phyloP scores from a whole-genome alignment of 495 filamentous ascomycete species.

The Pyronema omphalodes region DNA sequence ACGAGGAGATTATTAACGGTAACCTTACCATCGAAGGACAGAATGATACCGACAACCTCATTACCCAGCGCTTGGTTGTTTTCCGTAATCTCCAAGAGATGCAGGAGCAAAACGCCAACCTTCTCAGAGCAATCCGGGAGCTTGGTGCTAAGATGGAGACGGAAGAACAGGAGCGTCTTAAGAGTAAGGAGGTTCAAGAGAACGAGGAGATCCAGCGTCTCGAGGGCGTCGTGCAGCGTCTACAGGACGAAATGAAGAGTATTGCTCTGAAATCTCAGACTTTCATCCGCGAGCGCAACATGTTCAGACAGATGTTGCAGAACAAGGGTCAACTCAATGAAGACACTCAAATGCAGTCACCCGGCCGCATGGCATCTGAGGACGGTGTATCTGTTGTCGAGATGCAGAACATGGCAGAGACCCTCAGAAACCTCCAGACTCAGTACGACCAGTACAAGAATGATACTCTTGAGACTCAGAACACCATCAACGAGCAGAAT shows the following conservation, averaged over 20 bases:
- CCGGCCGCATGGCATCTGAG: slow-evolving; percentile 10
- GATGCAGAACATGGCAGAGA: slow-evolving; percentile 28
- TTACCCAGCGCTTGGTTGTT: slow-evolving; percentile 60
- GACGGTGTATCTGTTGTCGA: slow-evolving; percentile 25
- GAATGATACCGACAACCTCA: slow-evolving; percentile 66
- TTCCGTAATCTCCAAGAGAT: slow-evolving; percentile 73
- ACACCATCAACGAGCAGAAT: slow-evolving; percentile 66
- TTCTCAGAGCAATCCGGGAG: slow-evolving; percentile 62
- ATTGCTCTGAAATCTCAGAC: slow-evolving; percentile 60
- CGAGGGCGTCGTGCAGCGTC: slow-evolving; percentile 22
- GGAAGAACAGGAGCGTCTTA: slow-evolving; percentile 56
- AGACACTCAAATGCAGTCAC: slow-evolving; percentile 2
- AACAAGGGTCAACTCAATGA: slow-evolving; percentile 28
- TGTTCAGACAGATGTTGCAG: slow-evolving; percentile 85
- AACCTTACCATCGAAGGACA: slow-evolving; percentile 49
- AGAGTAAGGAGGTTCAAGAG: slow-evolving; percentile 53
- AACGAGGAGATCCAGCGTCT: slow-evolving; percentile 37
- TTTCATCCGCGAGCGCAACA: slow-evolving; percentile 86
- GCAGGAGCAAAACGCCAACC: slow-evolving; percentile 70
- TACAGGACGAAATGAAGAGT: slow-evolving; percentile 54
- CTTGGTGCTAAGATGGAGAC: slow-evolving; percentile 81
- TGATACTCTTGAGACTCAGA: slow-evolving; percentile 60
- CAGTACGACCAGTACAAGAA: slow-evolving; percentile 82
- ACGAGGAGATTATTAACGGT: slow-evolving; percentile 53
- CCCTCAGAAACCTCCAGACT: slow-evolving; percentile 63